These are phyloP conservation scores for barrel medic (Medicago truncatula) DNA, from an alignment of 306 rosid genomes.

Conservation along the genomic window DNA sequence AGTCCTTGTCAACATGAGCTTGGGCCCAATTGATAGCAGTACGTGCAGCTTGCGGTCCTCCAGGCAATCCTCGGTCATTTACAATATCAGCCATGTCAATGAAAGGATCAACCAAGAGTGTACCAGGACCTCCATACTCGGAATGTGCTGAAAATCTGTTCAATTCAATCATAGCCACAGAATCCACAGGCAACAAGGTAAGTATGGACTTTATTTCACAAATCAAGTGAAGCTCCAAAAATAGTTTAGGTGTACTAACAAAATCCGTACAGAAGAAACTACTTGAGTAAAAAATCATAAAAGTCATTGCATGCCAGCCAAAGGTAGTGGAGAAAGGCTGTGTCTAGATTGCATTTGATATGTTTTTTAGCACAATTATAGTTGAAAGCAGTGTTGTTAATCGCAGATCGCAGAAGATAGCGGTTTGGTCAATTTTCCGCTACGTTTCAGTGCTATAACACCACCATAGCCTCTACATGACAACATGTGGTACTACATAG, in stretches of 20 bases:
- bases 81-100: constrained; percentile 82
- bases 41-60: constrained; percentile 90
- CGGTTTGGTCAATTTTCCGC: neutral
- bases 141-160: constrained; percentile 76
- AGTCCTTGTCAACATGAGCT: constrained; percentile 81
- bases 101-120: constrained; percentile 81
- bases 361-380: constrained; percentile 22
- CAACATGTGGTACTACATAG: neutral
- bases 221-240: constrained; percentile 1
- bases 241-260: neutral
- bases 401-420: neutral
- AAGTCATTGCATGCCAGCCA: neutral
- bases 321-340: neutral
- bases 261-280: constrained; percentile 25
- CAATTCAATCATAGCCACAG: constrained; percentile 6
- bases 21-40: constrained; percentile 90
- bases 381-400: neutral
- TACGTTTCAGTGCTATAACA: neutral
- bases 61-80: constrained; percentile 73
- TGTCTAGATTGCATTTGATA: constrained; percentile 19
- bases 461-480: neutral
- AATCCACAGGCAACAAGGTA: constrained; percentile 30
- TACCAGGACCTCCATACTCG: constrained; percentile 97
- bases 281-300: constrained; percentile 1
- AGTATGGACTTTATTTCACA: constrained; percentile 11